A percentile compares a stretch with the other conserved stretches of the same genome.
phyloP scores from a whole-genome alignment of 2,329 filamentous ascomycete species.

The Verticillium albo-atrum region DNA sequence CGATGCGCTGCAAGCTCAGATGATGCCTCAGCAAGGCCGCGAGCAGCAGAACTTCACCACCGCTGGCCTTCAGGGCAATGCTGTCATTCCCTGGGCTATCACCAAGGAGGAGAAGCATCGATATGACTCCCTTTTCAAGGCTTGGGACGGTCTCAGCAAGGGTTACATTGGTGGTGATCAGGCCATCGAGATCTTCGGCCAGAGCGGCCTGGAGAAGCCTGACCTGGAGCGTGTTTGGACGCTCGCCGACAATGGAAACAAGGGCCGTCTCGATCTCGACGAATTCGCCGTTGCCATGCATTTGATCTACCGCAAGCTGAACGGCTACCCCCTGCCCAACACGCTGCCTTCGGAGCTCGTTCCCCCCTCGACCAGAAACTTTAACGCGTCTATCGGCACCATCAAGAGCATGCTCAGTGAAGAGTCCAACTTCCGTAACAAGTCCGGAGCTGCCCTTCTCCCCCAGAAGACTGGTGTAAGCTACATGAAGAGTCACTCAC shows the following conservation, averaged over 20 bases:
- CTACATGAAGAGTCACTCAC: slow-evolving; percentile 93
- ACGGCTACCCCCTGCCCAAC: slow-evolving; percentile 88
- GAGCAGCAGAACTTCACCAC: slow-evolving; percentile 81
- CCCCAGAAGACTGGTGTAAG: slow-evolving; percentile 98
- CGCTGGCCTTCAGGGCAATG: slow-evolving; percentile 83
- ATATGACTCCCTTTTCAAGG: slow-evolving; percentile 90
- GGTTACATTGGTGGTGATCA: slow-evolving; percentile 89
- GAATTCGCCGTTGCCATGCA: slow-evolving; percentile 99
- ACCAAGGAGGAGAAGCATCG: slow-evolving; percentile 98
- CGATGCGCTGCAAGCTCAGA: slow-evolving; percentile 82
- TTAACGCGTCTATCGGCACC: slow-evolving; percentile 87
- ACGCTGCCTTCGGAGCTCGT: slow-evolving; percentile 87
- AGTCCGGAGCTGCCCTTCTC: slow-evolving; percentile 81
- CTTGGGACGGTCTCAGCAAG: slow-evolving; percentile 93
- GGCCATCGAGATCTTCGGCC: slow-evolving; percentile 94
- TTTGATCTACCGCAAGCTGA: slow-evolving; percentile 94
- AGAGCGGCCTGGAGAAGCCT: slow-evolving; percentile 86
- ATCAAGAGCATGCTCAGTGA: slow-evolving; percentile 86
- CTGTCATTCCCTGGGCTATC: slow-evolving; percentile 95
- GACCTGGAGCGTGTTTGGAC: slow-evolving; percentile 95
- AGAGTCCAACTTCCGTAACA: slow-evolving; percentile 86
- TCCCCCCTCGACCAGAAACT: slow-evolving; percentile 88
- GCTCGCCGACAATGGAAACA: slow-evolving; percentile 87
- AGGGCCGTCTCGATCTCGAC: slow-evolving; percentile 89
- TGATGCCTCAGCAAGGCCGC: slow-evolving; percentile 95